Evolutionary conservation across 352 stramenopile species (phyloP), one percentile per base, ranked within the genome.

Genomic region (Phytophthora crassamura): DNA sequence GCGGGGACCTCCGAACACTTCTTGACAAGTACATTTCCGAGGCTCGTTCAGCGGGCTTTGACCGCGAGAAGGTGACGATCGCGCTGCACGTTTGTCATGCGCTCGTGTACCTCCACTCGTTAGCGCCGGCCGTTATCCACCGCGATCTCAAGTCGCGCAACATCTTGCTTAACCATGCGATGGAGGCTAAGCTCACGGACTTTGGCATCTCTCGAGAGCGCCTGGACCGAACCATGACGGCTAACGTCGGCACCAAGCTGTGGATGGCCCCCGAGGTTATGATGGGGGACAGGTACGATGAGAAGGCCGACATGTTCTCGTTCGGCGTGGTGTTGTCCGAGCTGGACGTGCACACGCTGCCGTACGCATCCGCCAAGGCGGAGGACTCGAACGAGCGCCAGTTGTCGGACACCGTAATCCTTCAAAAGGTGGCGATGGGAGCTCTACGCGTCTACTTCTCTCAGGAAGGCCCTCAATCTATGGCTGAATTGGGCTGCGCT

Each of bases 121-220:
- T 78, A 7, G 42, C 32, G 9, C 70, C 55, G 10, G 28, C 62
- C 1, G 53, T 78, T 15, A 65, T 72, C 28, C 64, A 72, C 40
- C 43, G n/a, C n/a, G n/a, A n/a, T n/a, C n/a, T n/a, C n/a, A n/a
- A n/a, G n/a, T n/a, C n/a, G n/a, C n/a, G n/a, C 9, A 86, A 82
- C 57, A 56, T 86, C 15, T 54, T 87, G 2, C 22, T 85, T n/a
- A 41, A 20, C 7, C 11, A 42, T 15, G 36, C 8, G 3, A 42
- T 42, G 30, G 55, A 55, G 11, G 73, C 78, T n/a, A 87, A 87
- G 63, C 34, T 87, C 12, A 69, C 49, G 5, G 78, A 84, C 49
- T 87, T 87, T 71, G 78, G 78, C 15, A 70, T 78, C 22, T 82
- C 72, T 25, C 69, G 77, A 4, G 39, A 59, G 14, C 25, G 9